phyloP scores from a whole-genome alignment of 805 yeast genomes.

The Cyberlindnera samutprakarnensis region DNA sequence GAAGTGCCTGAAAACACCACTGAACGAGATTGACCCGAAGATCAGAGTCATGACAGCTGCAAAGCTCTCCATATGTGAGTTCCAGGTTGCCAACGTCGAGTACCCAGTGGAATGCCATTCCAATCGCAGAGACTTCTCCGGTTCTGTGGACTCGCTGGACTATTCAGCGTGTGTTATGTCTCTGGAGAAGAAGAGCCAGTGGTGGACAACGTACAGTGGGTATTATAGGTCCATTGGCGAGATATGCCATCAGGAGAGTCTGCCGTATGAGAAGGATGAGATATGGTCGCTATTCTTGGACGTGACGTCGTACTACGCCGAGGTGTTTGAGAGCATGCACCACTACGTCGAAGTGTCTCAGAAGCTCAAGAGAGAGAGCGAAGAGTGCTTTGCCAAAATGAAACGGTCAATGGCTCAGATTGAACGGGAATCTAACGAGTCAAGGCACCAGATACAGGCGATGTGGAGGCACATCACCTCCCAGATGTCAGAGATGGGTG shows the following conservation, averaged over 20 bases:
- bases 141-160: constrained; percentile 10
- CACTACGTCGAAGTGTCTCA: constrained; percentile 14
- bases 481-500: constrained; percentile 11
- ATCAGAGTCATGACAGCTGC: constrained; percentile 34
- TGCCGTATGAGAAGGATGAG: constrained; percentile 46
- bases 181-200: constrained; percentile 41
- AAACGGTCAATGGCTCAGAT: constrained; percentile 11
- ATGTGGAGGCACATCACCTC: constrained; percentile 9
- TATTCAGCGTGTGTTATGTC: constrained; percentile 31
- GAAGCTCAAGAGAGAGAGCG: constrained; percentile 13
- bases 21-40: constrained; percentile 30
- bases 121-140: constrained; percentile 16
- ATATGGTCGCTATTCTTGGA: constrained; percentile 38
- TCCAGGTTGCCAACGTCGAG: constrained; percentile 35
- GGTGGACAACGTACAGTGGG: constrained; percentile 73
- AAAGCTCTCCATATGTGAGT: constrained; percentile 47
- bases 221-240: constrained; percentile 47
- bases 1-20: constrained; percentile 32
- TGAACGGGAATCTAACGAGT: constrained; percentile 3
- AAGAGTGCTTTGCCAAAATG: constrained; percentile 6
- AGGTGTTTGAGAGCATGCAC: constrained; percentile 12
- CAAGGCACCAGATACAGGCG: constrained; percentile 6
- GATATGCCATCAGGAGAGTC: constrained; percentile 44
- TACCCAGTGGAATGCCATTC: constrained; percentile 23
- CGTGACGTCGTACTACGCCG: constrained; percentile 31